Base-by-base conservation (phyloP, 225 moss, liverwort and hornwort genomes). In the Asterella californica region DNA sequence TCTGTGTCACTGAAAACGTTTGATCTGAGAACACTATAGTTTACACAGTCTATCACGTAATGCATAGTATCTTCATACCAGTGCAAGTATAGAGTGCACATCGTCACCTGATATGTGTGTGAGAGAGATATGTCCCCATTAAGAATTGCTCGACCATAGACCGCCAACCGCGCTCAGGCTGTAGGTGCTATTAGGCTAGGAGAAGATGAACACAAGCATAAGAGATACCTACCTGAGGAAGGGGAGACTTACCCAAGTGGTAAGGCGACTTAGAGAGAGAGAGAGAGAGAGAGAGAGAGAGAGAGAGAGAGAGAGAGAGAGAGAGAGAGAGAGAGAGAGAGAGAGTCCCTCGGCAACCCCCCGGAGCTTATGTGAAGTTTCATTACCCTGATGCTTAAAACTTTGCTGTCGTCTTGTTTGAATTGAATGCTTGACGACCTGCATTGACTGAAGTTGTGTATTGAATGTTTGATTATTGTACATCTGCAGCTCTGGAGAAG, bases 401-500 rank as follows among this genome's bases (percentile, higher is more conserved):
- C n/a, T 71, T 70, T 27, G 48, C 17, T 21, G 0, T 29, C 29
- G 2, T n/a, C 0, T 19, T 64, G n/a, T n/a, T n/a, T n/a, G n/a
- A n/a, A n/a, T n/a, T n/a, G n/a, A n/a, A 27, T 30, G 2, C n/a
- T 46, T 9, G 12, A 32, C n/a, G 11, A 61, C 69, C 29, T 71
- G 38, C 21, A 30, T 46, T 22, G 34, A 52, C 33, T 10, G 15
- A 76, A 52, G n/a, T 70, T 9, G 36, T 36, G 6, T 47, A 15
- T 10, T 50, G 30, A 24, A 33, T n/a, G 70, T 15, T 36, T 37
- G 62, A n/a, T 14, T 12, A 1, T 22, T 46, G 5, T 47, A 46
- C 32, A 63, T 10, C 33, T 81, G 24, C 82, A 88, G 87, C 87
- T 33, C 81, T 88, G 8, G 87, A 88, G 71, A 84, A 81, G 54